Evolutionary conservation across 139 green algal genomes (phyloP).

Genomic region (Micractinium conductrix): DNA sequence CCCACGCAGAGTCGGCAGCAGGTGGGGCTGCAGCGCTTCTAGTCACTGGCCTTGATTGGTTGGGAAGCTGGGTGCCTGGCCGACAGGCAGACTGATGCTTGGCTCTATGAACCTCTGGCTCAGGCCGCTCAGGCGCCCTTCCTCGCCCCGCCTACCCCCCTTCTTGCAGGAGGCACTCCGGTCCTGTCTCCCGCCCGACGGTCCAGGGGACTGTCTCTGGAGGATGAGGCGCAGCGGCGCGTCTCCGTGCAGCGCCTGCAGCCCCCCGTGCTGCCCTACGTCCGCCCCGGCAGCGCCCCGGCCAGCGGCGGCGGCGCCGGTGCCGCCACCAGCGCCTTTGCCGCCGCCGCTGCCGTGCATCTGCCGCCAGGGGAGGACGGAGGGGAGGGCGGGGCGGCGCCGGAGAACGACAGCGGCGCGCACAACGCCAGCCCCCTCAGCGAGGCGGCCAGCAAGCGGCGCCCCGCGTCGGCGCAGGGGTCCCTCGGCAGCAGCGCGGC

Average conservation of each 20-base stretch:
- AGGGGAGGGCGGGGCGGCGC: too few species aligned
- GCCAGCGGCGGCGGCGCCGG: neutral
- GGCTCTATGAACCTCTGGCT: too few species aligned
- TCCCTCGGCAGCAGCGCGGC: neutral
- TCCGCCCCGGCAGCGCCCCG: neutral
- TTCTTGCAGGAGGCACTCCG: neutral
- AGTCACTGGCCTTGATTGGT: too few species aligned
- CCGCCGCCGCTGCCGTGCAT: neutral
- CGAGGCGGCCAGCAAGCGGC: neutral
- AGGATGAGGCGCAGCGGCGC: neutral
- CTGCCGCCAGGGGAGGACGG: too few species aligned
- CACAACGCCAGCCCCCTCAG: constrained; percentile 15
- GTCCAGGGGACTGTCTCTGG: neutral
- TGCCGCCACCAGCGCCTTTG: neutral
- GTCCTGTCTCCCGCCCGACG: neutral
- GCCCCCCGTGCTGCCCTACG: too few species aligned
- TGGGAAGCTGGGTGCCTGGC: neutral
- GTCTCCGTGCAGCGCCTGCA: too few species aligned
- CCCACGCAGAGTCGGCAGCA: too few species aligned
- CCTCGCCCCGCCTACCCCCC: too few species aligned
- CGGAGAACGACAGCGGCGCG: constrained; percentile 1
- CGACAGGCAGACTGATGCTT: neutral
- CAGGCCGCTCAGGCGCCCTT: too few species aligned
- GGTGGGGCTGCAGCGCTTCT: too few species aligned
- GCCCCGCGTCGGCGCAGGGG: too few species aligned